Evolutionary conservation across 1,284 basidiomycete species (phyloP), one percentile per base, ranked within the genome.

Genomic region (Pascua guehoae): DNA sequence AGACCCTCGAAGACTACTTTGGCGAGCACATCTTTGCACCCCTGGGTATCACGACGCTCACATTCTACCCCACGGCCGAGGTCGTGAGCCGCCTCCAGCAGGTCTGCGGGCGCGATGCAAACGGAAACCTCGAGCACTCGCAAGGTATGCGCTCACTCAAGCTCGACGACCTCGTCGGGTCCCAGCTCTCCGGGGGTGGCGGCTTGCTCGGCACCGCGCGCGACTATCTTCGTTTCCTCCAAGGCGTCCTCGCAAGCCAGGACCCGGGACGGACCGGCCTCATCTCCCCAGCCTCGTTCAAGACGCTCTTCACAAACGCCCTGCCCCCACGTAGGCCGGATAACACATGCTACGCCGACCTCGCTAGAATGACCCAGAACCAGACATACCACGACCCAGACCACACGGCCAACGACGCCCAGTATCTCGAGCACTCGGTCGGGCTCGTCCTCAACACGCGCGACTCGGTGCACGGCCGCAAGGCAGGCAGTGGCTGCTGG

Each of bases 221-320:
- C 41, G 69, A 69, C 38, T 73, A 71, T 53, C 63, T 73, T 12
- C 47, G 54, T 1, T 63, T 73, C 53, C 58, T 72, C 12, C 65
- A 65, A 39, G 62, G 53, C 16, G 46, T 75, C n/a, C 64, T 75
- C 12, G 53, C 54, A 15, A 63, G 56, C 18, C 43, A 53, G 17
- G 24, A 46, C 8, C 53, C 9, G 54, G 57, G 41, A 48, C 52
- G 50, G 53, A n/a, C n/a, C 24, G 50, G 51, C 7, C 47, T 73
- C 14, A 42, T 72, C 38, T 53, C 57, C 3, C 45, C 49, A 12
- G 49, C 44, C 16, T 38, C 39, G 5, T 42, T 51, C 40, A n/a
- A 12, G 24, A 39, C 55, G 37, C 62, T 72, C 11, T 72, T 70
- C 52, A 57, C 45, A 2, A 52, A 61, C 24, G 50, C 64, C 71